phyloP scores from a whole-genome alignment of 2,329 filamentous ascomycete genomes.

The Diaporthe sp. region DNA sequence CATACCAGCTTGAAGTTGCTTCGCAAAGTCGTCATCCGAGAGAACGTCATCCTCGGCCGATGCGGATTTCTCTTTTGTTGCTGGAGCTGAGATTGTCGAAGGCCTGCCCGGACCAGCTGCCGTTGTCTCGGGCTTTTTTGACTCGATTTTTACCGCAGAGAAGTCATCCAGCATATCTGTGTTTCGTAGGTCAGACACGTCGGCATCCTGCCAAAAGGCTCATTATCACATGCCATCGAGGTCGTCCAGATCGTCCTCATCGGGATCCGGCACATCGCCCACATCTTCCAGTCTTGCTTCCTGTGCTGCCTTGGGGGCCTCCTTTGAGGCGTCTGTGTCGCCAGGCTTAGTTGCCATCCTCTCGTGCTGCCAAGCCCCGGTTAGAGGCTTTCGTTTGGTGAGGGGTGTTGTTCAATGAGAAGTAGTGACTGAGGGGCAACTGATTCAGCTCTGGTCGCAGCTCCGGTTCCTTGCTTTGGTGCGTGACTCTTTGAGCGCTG shows the following conservation, averaged over 20 bases:
- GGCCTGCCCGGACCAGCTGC: conserved; percentile 43
- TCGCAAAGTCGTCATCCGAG: conserved; percentile 83
- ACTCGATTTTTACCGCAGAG: conserved; percentile 71
- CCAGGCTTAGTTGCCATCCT: conserved; percentile 42
- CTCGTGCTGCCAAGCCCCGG: not conserved
- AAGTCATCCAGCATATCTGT: conserved; percentile 95
- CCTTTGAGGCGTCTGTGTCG: conserved; percentile 36
- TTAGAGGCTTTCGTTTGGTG: not conserved
- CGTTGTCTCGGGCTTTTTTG: conserved; percentile 52
- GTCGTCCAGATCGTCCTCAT: conserved; percentile 93
- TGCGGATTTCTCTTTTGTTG: conserved; percentile 44
- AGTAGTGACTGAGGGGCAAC: conserved; percentile 12
- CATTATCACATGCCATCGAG: conserved; percentile 77
- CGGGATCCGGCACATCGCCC: conserved; percentile 83
- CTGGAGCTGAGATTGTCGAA: conserved; percentile 41
- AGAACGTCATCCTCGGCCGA: conserved; percentile 56
- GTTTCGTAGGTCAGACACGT: conserved; percentile 36
- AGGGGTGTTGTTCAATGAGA: not conserved
- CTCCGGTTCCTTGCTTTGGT: not conserved
- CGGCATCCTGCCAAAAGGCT: not conserved
- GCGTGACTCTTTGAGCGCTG: not conserved
- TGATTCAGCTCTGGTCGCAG: not conserved
- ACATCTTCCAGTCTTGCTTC: conserved; percentile 46
- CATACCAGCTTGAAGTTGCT: conserved; percentile 92
- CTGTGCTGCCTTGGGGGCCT: conserved; percentile 44